phyloP scores from a whole-genome alignment of 139 green algal species.

The Edaphochlamys debaryana region DNA sequence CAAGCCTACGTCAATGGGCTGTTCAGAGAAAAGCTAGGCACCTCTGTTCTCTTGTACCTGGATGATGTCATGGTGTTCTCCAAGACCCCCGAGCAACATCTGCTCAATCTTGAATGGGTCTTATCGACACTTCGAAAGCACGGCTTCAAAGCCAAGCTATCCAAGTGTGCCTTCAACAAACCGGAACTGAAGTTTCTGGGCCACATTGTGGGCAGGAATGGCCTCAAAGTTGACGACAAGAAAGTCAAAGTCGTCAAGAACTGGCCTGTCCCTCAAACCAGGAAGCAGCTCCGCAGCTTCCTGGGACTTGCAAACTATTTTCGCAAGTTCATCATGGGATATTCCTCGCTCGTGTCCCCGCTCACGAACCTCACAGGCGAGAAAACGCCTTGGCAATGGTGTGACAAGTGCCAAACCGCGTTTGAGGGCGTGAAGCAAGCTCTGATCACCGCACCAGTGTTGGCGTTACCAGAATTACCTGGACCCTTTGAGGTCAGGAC shows the following conservation, averaged over 20 bases:
- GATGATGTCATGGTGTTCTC: conserved; percentile 46
- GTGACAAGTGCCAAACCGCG: conserved; percentile 12
- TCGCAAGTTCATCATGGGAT: conserved; percentile 48
- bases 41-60: conserved; percentile 46
- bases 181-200: conserved; percentile 13
- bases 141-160: conserved; percentile 24
- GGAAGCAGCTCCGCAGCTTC: conserved; percentile 1
- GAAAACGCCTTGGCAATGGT: background rate
- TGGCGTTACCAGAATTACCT: conserved; percentile 7
- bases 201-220: background rate
- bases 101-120: conserved; percentile 22
- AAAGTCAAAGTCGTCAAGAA: background rate
- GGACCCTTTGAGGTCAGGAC: background rate
- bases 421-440: conserved; percentile 42
- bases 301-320: conserved; percentile 51
- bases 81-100: conserved; percentile 30
- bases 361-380: conserved; percentile 27
- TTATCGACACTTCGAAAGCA: background rate
- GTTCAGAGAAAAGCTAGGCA: background rate
- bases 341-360: conserved; percentile 11
- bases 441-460: conserved; percentile 44
- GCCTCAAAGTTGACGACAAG: background rate
- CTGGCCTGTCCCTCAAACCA: background rate
- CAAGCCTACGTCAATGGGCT: conserved; percentile 41
- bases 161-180: conserved; percentile 45